A percentile compares a stretch with the other conserved stretches of the same genome.
Conservation (phyloP, 202 grass and related monocot species). For the Digitaria exilis region DNA sequence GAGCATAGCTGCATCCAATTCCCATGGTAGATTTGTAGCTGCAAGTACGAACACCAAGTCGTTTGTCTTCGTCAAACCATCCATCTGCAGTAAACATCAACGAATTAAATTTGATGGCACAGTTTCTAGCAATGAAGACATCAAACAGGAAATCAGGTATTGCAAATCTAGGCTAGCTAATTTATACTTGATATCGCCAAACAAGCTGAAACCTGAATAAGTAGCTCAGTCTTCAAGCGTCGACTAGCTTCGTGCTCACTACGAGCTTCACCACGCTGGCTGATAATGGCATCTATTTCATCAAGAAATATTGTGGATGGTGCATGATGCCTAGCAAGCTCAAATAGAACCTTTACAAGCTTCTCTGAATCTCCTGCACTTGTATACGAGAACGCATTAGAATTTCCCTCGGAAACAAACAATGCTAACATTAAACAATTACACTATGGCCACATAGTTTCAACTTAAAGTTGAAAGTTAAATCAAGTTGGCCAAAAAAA, state of each 20-base stretch:
- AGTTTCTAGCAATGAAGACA: conserved; percentile 21
- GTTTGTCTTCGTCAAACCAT: conserved; percentile 93
- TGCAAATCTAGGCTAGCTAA: neutral
- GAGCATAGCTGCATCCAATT: conserved; percentile 94
- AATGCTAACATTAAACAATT: too few species aligned
- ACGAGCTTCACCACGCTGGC: conserved; percentile 89
- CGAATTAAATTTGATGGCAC: neutral
- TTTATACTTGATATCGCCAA: neutral
- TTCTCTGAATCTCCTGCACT: conserved; percentile 92
- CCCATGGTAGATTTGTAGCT: conserved; percentile 96
- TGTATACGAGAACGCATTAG: conserved; percentile 17
- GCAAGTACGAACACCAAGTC: conserved; percentile 96
- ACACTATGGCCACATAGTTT: conserved; percentile 1
- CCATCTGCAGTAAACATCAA: conserved; percentile 64
- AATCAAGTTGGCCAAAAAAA: neutral
- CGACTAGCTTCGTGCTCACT: conserved; percentile 97
- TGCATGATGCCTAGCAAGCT: conserved; percentile 93
- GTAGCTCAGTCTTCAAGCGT: conserved; percentile 89
- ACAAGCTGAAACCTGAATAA: conserved; percentile 74
- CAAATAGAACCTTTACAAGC: conserved; percentile 94
- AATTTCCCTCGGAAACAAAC: conserved; percentile 11
- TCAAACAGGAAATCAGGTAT: conserved; percentile 16
- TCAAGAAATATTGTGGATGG: conserved; percentile 99
- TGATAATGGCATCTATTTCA: conserved; percentile 97
- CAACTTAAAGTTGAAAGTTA: neutral